phyloP scores from a whole-genome alignment of 169 alveolate genomes.

The Babesia gibsoni region DNA sequence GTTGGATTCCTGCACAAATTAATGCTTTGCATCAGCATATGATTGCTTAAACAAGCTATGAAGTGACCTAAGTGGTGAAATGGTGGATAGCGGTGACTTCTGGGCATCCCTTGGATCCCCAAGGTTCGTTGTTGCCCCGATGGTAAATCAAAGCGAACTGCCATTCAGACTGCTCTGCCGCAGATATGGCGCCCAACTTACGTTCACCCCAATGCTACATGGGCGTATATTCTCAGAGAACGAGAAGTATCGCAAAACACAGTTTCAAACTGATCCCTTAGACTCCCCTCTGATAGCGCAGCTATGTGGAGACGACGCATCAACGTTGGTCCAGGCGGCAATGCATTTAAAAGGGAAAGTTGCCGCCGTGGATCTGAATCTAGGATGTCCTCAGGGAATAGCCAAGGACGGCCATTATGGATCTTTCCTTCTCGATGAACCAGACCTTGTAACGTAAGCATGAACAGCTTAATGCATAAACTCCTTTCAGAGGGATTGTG shows the following conservation, averaged over 20 bases:
- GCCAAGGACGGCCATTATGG: conserved; percentile 92
- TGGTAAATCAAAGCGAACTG: conserved; percentile 76
- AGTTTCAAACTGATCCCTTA: conserved; percentile 65
- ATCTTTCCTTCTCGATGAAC: conserved; percentile 86
- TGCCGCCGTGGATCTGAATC: conserved; percentile 89
- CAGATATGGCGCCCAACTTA: conserved; percentile 82
- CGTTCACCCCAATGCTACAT: conserved; percentile 91
- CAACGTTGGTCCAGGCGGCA: conserved; percentile 78
- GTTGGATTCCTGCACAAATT: no score
- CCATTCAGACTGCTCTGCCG: conserved; percentile 80
- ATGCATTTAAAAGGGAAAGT: conserved; percentile 82
- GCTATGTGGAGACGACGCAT: conserved; percentile 89
- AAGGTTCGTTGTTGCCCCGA: conserved; percentile 72
- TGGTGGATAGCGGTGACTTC: conserved; percentile 30
- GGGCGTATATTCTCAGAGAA: conserved; percentile 76
- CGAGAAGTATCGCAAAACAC: conserved; percentile 63
- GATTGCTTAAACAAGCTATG: no score
- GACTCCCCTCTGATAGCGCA: conserved; percentile 83
- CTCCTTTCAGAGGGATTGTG: conserved; percentile 68
- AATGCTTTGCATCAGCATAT: no score
- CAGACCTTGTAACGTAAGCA: conserved; percentile 70
- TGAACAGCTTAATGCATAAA: neutral
- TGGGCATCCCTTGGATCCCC: conserved; percentile 70
- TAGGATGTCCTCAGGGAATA: conserved; percentile 93
- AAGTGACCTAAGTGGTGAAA: neutral